These are phyloP conservation scores for Eutrema yunnanense DNA, from an alignment of 345 rosid species.

Conservation along the genomic window DNA sequence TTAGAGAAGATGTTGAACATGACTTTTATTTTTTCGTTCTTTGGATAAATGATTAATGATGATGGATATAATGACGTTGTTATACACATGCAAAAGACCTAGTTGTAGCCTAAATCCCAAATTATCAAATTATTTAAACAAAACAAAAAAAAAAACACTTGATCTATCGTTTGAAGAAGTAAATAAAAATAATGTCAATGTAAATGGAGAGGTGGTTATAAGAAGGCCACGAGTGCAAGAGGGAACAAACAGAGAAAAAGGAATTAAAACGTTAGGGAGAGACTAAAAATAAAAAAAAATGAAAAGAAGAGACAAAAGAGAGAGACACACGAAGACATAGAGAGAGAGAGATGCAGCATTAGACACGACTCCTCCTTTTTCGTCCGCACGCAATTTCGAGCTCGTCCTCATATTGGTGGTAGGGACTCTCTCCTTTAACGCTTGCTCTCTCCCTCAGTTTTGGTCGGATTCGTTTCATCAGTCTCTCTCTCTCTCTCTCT, in stretches of 20 bases:
- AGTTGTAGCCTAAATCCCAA: too few species aligned
- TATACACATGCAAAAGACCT: not conserved
- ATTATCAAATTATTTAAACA: too few species aligned
- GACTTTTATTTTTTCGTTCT: not conserved
- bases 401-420: conserved; percentile 17
- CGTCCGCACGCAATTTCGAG: conserved; percentile 4
- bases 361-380: conserved; percentile 19
- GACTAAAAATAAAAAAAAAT: not conserved
- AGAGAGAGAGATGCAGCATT: conserved; percentile 16
- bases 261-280: not conserved
- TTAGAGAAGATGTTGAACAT: not conserved
- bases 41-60: not conserved
- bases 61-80: not conserved
- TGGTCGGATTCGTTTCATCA: conserved; percentile 21
- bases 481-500: not conserved
- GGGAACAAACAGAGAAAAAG: conserved; percentile 7
- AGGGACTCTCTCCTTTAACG: conserved; percentile 7
- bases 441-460: conserved; percentile 21
- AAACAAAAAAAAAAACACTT: not conserved
- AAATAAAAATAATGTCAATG: not conserved
- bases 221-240: conserved; percentile 21
- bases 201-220: conserved; percentile 21
- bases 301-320: conserved; percentile 15
- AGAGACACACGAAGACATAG: conserved; percentile 19
- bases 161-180: not conserved